Evolutionary conservation across 106 monocot genomes (phyloP), one percentile per base, ranked within the genome.

Genomic region (Posidonia australis): DNA sequence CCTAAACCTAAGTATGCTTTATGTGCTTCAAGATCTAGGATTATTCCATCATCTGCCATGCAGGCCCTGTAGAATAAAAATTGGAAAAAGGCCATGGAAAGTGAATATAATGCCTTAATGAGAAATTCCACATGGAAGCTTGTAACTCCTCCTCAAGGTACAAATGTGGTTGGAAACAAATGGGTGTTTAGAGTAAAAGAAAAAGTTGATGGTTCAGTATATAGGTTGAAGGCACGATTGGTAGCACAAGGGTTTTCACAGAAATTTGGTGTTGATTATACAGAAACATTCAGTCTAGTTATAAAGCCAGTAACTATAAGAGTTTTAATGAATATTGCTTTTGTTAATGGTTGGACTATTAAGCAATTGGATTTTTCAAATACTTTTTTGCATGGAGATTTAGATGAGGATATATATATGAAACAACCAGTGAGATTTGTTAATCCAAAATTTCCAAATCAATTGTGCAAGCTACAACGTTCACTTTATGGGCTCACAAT

Each of bases 141-240:
- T 9, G 52, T 52, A 19, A 9, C 52, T 14, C 52, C 52, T 9
- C 52, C 9, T 17, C 9, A 27, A 6, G 17, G 17, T 22, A 36
- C 18, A 18, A 49, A 49, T 53, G n/a, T 62, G 12, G 10, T 72
- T 1, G 36, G 13, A 7, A 32, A 22, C 18, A 70, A 70, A 49
- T 72, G 71, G 49, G 41, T 72, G 12, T 52, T 19, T 21, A 46
- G 21, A 52, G n/a, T 52, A 9, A 52, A 52, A 20, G 21, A 20
- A 21, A 18, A 21, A 9, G 13, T 20, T 52, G 52, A 52, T 52
- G 52, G 52, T 14, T 19, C 18, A 9, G 19, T 52, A 18, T 17
- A 52, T 18, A 9, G 49, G 6, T 18, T 2, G 13, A 51, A 51
- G 49, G 49, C 17, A 9, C 2, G 53, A 1, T 10, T 54, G 2